Evolutionary conservation across 1,284 basidiomycete genomes (phyloP), one percentile per base, ranked within the genome.

Genomic region (Pyrrhoderma noxium): DNA sequence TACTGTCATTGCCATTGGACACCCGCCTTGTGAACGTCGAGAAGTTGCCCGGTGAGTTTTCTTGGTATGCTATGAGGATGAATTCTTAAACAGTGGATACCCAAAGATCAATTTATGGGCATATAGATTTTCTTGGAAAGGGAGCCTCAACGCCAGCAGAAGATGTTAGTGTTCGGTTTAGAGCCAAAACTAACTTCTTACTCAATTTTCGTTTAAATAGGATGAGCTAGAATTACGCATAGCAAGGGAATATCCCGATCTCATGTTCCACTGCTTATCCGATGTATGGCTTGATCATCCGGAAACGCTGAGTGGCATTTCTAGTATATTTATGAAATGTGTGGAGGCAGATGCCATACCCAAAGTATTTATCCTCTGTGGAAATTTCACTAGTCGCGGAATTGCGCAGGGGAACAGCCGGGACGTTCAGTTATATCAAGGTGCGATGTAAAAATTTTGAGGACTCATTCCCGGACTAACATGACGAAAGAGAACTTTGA

Each of bases 251-350:
- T 69, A 86, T 31, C 68, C 80, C 8, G 82, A 91, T 52, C 70
- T 90, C n/a, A 81, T 92, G 46, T 93, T 99, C 70, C 92, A 97
- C 64, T 83, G 98, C 57, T 75, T 99, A 23, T 98, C 94, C 0
- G 96, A 99, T 65, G 81, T 95, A 3, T 91, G 90, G 81, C 72
- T 96, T n/a, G 94, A 99, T 67, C 82, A 93, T 57, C 83, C 89
- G 0, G 79, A 85, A 52, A 93, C 92, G 0, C 67, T 97, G 9
- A 67, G 73, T 5, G 92, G 89, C 1, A 75, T 99, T 9, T 76
- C 80, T 52, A 84, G 85, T 58, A 80, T 99, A 69, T 85, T 99
- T 58, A 86, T 94, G 59, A 92, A 92, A 45, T 99, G 95, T 65
- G 81, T 94, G 36, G 89, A 92, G 57, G 89, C 86, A 48, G 85